Base-by-base conservation (phyloP, 208 protist genomes). In the Crithidia sp. region DNA sequence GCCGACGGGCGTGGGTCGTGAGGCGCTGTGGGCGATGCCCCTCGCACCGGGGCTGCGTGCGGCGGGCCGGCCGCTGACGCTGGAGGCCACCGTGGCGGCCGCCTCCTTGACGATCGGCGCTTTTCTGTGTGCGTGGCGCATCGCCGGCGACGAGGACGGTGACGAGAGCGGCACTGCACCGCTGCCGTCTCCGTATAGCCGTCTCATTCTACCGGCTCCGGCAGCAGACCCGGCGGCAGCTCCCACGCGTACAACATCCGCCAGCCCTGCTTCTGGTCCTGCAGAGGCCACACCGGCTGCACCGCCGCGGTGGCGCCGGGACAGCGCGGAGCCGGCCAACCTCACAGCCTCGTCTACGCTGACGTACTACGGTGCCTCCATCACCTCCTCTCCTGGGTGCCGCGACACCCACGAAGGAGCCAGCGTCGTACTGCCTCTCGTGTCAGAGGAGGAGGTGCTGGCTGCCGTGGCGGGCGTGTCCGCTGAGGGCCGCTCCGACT, bases 81-180 rank as follows among this genome's bases (percentile, higher is more conserved):
- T 64, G 19, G 81, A 89, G 52, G 73, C 75, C 41, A 70, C 67
- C 19, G 58, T 88, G n/a, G 74, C 83, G n/a, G 84, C 85, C 17
- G 81, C 79, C 43, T 81, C 83, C 40, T 79, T 93, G 10, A 82
- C 81, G 4, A 64, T 95, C 10, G 90, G 90, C 12, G 86, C 90
- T 0, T 95, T 92, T 57, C 62, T 95, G 17, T 76, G 79, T 69
- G 87, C 90, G 19, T 80, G 86, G 81, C 87, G 82, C 36, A 16
- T 73, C 2, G 71, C 67, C 2, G 78, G 82, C 17, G 5, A 70
- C 60, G 62, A 14, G 41, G 53, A 71, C 54, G 61, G 47, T 53
- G 9, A 28, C 55, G 49, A 62, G 0, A 37, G 8, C 19, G 9
- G n/a, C 2, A 36, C 4, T 7, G 47, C 44, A 5, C 10, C 67